These are phyloP conservation scores for Trichoderma semiorbis DNA, from an alignment of 2,329 filamentous ascomycete genomes.

Conservation along the genomic window DNA sequence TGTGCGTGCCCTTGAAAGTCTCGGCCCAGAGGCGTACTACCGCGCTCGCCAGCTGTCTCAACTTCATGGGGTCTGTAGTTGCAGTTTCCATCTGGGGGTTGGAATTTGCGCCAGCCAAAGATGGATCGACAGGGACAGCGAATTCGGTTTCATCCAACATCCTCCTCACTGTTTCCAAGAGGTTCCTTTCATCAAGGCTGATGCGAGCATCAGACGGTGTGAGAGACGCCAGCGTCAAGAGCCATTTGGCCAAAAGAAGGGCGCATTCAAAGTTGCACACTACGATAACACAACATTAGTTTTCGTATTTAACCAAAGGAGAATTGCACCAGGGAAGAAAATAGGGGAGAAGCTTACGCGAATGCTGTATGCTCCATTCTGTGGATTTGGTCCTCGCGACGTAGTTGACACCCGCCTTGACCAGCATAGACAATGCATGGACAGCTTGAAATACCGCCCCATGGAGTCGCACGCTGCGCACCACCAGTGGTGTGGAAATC, in stretches of 20 bases:
- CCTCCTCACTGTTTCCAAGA: conserved; percentile 54
- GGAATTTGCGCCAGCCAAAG: conserved; percentile 41
- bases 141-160: conserved; percentile 63
- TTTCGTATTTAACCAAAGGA: background rate
- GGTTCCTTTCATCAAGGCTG: conserved; percentile 50
- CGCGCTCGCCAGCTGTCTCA: conserved; percentile 54
- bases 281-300: conserved; percentile 22
- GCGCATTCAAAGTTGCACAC: conserved; percentile 62
- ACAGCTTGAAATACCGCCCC: conserved; percentile 65
- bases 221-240: conserved; percentile 53
- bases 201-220: conserved; percentile 48
- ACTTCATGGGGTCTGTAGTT: conserved; percentile 45
- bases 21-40: conserved; percentile 60
- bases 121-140: conserved; percentile 57
- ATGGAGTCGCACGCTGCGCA: conserved; percentile 57
- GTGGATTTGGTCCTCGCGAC: conserved; percentile 58
- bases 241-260: conserved; percentile 58
- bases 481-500: conserved; percentile 54
- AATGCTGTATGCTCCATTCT: conserved; percentile 62
- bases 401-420: conserved; percentile 61
- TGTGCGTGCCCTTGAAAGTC: conserved; percentile 58
- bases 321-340: background rate
- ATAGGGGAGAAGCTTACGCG: conserved; percentile 42
- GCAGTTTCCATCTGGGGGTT: conserved; percentile 41
- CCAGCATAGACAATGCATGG: conserved; percentile 64